Conservation (phyloP, 2,329 filamentous ascomycete genomes). For the Scytalidium sp. region DNA sequence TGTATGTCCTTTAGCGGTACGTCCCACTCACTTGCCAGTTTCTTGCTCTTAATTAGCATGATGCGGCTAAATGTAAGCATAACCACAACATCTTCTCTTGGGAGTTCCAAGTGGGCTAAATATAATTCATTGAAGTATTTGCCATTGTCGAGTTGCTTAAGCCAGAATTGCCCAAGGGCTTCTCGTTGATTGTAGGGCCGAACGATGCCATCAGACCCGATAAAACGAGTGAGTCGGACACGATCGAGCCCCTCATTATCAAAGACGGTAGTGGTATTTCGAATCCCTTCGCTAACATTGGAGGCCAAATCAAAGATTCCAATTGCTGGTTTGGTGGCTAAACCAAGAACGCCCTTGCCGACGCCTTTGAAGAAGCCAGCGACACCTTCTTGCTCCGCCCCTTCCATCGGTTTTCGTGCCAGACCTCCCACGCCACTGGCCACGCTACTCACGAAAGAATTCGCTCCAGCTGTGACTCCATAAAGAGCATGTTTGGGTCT, state of each 20-base stretch:
- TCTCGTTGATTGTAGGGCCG: slow-evolving; percentile 93
- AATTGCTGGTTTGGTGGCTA: slow-evolving; percentile 96
- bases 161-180: slow-evolving; percentile 95
- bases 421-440: slow-evolving; percentile 92
- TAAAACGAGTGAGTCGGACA: slow-evolving; percentile 88
- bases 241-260: slow-evolving; percentile 92
- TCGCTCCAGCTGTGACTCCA: slow-evolving; percentile 91
- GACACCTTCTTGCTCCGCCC: slow-evolving; percentile 91
- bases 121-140: slow-evolving; percentile 98
- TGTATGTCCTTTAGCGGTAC: slow-evolving; percentile 93
- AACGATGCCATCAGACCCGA: slow-evolving; percentile 88
- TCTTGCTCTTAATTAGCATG: slow-evolving; percentile 83
- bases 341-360: slow-evolving; percentile 86
- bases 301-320: slow-evolving; percentile 96
- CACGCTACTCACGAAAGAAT: slow-evolving; percentile 88
- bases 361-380: slow-evolving; percentile 97
- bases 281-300: slow-evolving; percentile 94
- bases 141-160: slow-evolving; percentile 96
- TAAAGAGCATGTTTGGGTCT: slow-evolving; percentile 96
- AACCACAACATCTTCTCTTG: slow-evolving; percentile 81
- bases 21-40: slow-evolving; percentile 90
- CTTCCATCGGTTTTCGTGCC: slow-evolving; percentile 89
- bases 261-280: slow-evolving; percentile 98
- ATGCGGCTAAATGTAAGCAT: slow-evolving; percentile 88
- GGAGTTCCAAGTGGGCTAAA: slow-evolving; percentile 92